phyloP scores from a whole-genome alignment of 805 yeast genomes.

The Candida ficus region DNA sequence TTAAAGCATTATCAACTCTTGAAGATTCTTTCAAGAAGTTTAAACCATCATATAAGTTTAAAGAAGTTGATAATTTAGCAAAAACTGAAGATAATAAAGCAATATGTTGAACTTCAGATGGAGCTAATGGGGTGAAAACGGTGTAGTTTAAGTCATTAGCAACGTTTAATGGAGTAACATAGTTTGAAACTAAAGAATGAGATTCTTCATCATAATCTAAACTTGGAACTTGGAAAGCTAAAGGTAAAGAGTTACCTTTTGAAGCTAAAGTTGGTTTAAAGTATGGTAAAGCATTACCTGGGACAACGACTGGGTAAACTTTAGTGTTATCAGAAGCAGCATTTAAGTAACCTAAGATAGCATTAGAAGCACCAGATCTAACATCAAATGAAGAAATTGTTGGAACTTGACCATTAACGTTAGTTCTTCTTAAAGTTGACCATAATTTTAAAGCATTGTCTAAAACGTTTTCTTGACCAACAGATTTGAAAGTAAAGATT shows the following conservation, averaged over 20 bases:
- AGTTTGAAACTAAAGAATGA: constrained; percentile 57
- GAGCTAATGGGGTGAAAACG: constrained; percentile 61
- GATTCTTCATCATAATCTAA: constrained; percentile 57
- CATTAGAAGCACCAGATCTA: constrained; percentile 79
- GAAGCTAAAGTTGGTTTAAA: constrained; percentile 56
- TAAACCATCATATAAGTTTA: constrained; percentile 80
- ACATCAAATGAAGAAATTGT: constrained; percentile 56
- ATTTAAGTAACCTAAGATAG: constrained; percentile 65
- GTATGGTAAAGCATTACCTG: constrained; percentile 61
- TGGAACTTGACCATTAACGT: constrained; percentile 56
- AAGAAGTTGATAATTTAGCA: constrained; percentile 49
- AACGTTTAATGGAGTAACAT: constrained; percentile 50
- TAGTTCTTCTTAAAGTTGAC: constrained; percentile 46
- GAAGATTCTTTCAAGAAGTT: constrained; percentile 44
- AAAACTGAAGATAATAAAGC: constrained; percentile 60
- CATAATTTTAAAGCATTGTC: constrained; percentile 59
- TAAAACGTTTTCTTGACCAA: constrained; percentile 54
- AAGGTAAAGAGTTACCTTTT: constrained; percentile 37
- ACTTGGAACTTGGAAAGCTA: constrained; percentile 72
- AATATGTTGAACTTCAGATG: constrained; percentile 61
- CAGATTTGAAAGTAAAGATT: constrained; percentile 66
- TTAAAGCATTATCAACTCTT: constrained; percentile 38
- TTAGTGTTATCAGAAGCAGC: constrained; percentile 21
- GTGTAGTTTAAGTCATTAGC: constrained; percentile 63
- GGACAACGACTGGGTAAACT: constrained; percentile 46